These are phyloP conservation scores for Mangifera indica DNA, from an alignment of 345 rosid genomes.

Conservation along the genomic window DNA sequence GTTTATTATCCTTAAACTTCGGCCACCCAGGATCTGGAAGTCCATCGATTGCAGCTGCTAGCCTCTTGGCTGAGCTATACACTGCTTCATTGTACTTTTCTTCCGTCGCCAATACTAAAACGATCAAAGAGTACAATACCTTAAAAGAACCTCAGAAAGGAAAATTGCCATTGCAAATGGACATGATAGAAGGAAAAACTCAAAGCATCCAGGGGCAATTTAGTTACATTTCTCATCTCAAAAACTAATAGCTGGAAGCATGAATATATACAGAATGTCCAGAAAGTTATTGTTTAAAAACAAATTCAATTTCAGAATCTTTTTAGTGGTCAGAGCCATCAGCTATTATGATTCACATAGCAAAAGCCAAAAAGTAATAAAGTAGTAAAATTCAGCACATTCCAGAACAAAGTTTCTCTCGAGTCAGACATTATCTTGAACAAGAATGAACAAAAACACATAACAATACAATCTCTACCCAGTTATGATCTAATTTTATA, in stretches of 20 bases:
- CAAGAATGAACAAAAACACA: not conserved
- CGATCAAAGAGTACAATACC: no score
- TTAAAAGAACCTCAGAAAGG: no score
- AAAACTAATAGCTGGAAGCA: not conserved
- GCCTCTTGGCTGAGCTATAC: slow-evolving; percentile 73
- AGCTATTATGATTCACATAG: not conserved
- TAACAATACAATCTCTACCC: not conserved
- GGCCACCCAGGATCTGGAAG: slow-evolving; percentile 96
- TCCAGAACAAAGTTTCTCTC: not conserved
- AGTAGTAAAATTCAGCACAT: not conserved
- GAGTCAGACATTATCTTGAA: not conserved
- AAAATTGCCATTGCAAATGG: no score
- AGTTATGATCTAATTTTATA: no score
- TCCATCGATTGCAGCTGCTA: slow-evolving; percentile 92
- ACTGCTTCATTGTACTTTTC: slow-evolving; percentile 95
- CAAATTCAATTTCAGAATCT: not conserved
- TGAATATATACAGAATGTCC: not conserved
- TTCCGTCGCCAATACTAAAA: slow-evolving; percentile 86
- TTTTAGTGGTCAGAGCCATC: not conserved
- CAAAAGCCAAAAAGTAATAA: no score
- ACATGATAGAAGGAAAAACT: no score
- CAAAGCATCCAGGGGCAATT: not conserved
- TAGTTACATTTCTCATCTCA: not conserved
- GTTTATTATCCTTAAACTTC: slow-evolving; percentile 55
- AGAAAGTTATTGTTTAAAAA: not conserved